Evolutionary conservation across 2,329 filamentous ascomycete genomes (phyloP), one percentile per base, ranked within the genome.

Genomic region (Colletotrichum limetticola): DNA sequence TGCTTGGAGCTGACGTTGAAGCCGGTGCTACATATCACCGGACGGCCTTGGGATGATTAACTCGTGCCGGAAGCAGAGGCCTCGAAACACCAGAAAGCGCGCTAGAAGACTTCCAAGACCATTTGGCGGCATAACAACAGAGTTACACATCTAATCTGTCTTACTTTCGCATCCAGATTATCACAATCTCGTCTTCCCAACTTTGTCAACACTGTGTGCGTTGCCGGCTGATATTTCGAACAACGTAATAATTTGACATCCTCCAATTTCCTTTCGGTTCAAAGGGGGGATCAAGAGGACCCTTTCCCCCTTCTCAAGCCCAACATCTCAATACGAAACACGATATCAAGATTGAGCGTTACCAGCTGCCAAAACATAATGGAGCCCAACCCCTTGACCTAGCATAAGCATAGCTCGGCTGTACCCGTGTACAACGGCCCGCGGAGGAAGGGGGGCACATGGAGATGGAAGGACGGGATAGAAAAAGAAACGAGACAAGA

Each of bases 391-490:
- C 37, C 37, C 37, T 19, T 42, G 37, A 42, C 37, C 37, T n/a
- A 55, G n/a, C 30, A 14, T 57, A 49, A n/a, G 16, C 26, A 26
- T 59, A 22, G 63, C 22, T n/a, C 64, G 68, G 59, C 61, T 64
- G 46, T 61, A 53, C 59, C 58, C 59, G 61, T 60, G 8, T 16
- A 30, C 30, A 67, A 57, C 68, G 72, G 68, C 68, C 72, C 62
- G 58, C 30, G 63, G 42, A 35, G 62, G 58, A n/a, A 7, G 14
- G 16, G 19, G 42, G 42, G 14, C 37, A 19, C 37, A n/a, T 49
- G 42, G 42, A 8, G 6, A 19, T 8, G 19, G 42, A 19, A n/a
- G 19, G 19, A 49, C 37, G 37, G 37, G 35, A 37, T 37, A 35
- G 37, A 66, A 66, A 42, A 71, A 63, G 57, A 57, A 66, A 70